Base-by-base conservation (phyloP, 2,329 filamentous ascomycete genomes). In the Lasiodiplodia sp. region DNA sequence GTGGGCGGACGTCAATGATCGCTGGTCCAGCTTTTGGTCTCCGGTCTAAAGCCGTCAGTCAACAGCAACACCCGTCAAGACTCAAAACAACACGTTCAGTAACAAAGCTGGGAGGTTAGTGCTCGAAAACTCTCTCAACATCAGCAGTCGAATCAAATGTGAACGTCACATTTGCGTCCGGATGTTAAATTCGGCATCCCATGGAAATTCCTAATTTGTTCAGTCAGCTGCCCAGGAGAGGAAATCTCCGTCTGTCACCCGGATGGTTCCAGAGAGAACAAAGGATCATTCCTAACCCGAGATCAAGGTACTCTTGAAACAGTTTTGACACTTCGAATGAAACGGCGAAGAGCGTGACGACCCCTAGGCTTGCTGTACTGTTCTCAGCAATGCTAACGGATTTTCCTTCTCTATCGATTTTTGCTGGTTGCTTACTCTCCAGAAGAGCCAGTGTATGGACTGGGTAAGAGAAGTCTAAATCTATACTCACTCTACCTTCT, bases 311-410 rank as follows among this genome's bases (percentile, higher is more conserved):
- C 3, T 21, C 44, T 34, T 63, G 25, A 25, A 63, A 49, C 58
- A 44, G 23, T 52, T 21, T 8, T 64, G 60, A 64, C 28, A 52
- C 60, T 31, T 52, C n/a, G 47, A 25, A 21, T 38, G 51, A 64
- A 52, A 52, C 60, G 4, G 7, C 6, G 2, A 34, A 34, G 25
- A 31, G 18, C 44, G 5, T 18, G 44, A 47, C 44, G n/a, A 47
- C n/a, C n/a, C 11, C 10, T 47, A n/a, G 18, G 44, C 44, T 34
- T 6, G 14, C 23, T 4, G 14, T 44, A 2, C 44, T 8, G 18
- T 34, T n/a, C 8, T 18, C 58, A 63, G 40, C 44, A 28, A 51
- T n/a, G 47, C 6, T 23, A 12, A 31, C 25, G 40, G 18, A 10
- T 12, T 14, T 7, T 25, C 5, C 40, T 37, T 28, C 38, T 34